Conservation (phyloP, 805 yeast genomes). For the Wickerhamiella azymoides region DNA sequence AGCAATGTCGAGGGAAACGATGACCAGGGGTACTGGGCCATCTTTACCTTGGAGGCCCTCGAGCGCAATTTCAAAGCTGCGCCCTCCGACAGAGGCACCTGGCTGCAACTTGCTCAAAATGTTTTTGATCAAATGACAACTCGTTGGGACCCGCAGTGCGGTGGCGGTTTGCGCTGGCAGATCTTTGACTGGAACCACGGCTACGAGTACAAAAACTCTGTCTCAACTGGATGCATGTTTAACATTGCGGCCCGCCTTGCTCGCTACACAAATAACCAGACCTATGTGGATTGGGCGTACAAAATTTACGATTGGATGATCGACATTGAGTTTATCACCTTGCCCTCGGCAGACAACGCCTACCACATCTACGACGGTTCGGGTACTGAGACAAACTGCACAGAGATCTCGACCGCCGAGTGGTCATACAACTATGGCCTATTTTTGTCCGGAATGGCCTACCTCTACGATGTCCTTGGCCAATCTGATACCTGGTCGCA, state of each 20-base stretch:
- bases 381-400: slow-evolving; percentile 33
- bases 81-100: slow-evolving; percentile 38
- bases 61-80: slow-evolving; percentile 68
- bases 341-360: slow-evolving; percentile 10
- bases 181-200: slow-evolving; percentile 81
- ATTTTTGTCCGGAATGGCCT: slow-evolving; percentile 41
- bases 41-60: slow-evolving; percentile 65
- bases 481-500: slow-evolving; percentile 33
- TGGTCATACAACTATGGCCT: slow-evolving; percentile 70
- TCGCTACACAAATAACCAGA: slow-evolving; percentile 55
- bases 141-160: slow-evolving; percentile 48
- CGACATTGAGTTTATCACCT: slow-evolving; percentile 31
- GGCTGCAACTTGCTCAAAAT: slow-evolving; percentile 67
- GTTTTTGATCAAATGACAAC: slow-evolving; percentile 66
- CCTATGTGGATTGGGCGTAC: slow-evolving; percentile 60
- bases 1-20: slow-evolving; percentile 75
- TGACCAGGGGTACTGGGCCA: slow-evolving; percentile 84
- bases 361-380: slow-evolving; percentile 61
- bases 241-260: slow-evolving; percentile 73
- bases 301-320: slow-evolving; percentile 60
- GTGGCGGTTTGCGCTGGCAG: slow-evolving; percentile 87
- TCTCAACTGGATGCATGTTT: slow-evolving; percentile 70
- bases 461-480: slow-evolving; percentile 2
- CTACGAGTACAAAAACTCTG: slow-evolving; percentile 71
- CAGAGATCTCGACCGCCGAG: slow-evolving; percentile 36